These are phyloP conservation scores for Phytophthora idaei DNA, from an alignment of 352 stramenopile genomes.

Conservation along the genomic window DNA sequence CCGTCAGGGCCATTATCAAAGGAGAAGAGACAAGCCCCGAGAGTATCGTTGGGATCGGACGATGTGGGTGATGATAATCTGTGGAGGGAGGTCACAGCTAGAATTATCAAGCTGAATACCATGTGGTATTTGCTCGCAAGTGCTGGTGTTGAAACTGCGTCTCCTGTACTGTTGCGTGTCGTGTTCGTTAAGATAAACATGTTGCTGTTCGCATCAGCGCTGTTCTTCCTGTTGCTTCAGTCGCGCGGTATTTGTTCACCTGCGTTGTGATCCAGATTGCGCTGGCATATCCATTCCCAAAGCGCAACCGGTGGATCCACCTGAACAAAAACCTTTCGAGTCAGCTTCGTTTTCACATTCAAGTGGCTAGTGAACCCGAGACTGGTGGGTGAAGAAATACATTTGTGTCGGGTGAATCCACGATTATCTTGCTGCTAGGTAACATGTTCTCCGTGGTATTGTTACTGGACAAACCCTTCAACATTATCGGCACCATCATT, in stretches of 20 bases:
- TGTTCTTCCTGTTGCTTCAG: slow-evolving; percentile 96
- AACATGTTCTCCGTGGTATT: slow-evolving; percentile 78
- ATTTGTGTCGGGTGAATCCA: slow-evolving; percentile 74
- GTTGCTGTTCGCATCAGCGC: slow-evolving; percentile 95
- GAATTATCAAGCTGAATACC: too few relatives aligned
- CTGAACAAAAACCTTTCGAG: slow-evolving; percentile 95
- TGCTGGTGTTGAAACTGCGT: slow-evolving; percentile 90
- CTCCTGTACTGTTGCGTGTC: slow-evolving; percentile 91
- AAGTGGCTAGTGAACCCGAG: slow-evolving; percentile 99
- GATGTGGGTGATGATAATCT: too few relatives aligned
- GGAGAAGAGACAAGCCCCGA: too few relatives aligned
- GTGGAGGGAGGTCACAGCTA: too few relatives aligned
- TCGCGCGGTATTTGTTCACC: slow-evolving; percentile 88
- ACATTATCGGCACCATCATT: slow-evolving; percentile 75
- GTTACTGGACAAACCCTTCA: slow-evolving; percentile 84
- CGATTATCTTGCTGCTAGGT: slow-evolving; percentile 53
- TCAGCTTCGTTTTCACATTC: slow-evolving; percentile 97
- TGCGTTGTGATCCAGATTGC: slow-evolving; percentile 91
- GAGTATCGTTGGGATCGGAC: too few relatives aligned
- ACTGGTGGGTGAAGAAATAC: slow-evolving; percentile 75
- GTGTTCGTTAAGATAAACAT: slow-evolving; percentile 99
- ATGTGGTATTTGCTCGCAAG: slow-evolving; percentile 56
- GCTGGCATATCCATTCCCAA: slow-evolving; percentile 95
- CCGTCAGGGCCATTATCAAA: too few relatives aligned
- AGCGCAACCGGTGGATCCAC: slow-evolving; percentile 94